Evolutionary conservation across 495 filamentous ascomycete species (phyloP).

Genomic region (Aspergillus leporis): DNA sequence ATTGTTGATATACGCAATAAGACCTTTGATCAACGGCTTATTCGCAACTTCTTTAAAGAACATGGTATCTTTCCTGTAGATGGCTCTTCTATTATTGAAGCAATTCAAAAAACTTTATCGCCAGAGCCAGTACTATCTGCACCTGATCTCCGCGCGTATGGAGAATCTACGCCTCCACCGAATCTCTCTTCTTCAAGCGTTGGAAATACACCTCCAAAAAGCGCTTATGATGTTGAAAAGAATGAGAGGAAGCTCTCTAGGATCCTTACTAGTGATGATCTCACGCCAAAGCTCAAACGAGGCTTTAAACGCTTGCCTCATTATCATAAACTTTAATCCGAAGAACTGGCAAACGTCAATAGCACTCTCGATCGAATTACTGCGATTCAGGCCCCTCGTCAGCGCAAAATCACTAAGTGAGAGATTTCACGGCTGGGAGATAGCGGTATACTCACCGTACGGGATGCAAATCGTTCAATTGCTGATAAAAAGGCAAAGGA

Average conservation of each 20-base stretch:
- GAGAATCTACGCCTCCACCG: neutral
- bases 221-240: neutral
- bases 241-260: neutral
- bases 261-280: neutral
- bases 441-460: neutral
- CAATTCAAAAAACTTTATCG: neutral
- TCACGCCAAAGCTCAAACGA: neutral
- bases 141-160: neutral
- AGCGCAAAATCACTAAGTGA: neutral
- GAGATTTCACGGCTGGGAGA: neutral
- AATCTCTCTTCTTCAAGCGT: conserved; percentile 3
- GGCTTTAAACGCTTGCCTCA: neutral
- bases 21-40: neutral
- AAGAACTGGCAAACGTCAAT: neutral
- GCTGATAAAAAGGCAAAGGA: neutral
- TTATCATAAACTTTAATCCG: neutral
- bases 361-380: neutral
- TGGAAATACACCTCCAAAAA: conserved; percentile 5
- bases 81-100: conserved; percentile 5
- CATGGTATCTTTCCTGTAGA: neutral
- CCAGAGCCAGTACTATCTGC: neutral
- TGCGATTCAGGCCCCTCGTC: neutral
- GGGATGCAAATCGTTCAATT: neutral
- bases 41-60: conserved; percentile 6
- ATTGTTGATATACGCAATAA: neutral